phyloP scores from a whole-genome alignment of 345 rosid genomes.

The Eucalyptus sp. region DNA sequence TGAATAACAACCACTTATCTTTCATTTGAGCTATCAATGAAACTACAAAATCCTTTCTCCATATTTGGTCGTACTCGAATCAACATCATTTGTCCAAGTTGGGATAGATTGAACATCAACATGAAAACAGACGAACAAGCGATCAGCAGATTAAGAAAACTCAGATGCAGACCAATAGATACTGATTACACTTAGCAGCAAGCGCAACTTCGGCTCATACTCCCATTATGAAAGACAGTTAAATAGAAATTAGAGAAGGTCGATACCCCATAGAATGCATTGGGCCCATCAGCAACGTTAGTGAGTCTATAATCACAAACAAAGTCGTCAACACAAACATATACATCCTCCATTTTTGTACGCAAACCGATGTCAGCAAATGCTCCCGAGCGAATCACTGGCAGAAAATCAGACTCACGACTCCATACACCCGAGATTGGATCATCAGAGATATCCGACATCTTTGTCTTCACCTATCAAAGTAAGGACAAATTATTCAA shows the following conservation, averaged over 20 bases:
- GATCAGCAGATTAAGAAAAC: not conserved
- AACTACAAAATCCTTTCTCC: not conserved
- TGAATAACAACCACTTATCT: not conserved
- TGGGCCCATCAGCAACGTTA: conserved; percentile 31
- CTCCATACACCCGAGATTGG: conserved; percentile 20
- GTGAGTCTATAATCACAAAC: conserved; percentile 32
- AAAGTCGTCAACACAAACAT: conserved; percentile 52
- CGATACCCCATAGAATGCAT: conserved; percentile 80
- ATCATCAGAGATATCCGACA: conserved; percentile 27
- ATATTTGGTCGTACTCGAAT: not conserved
- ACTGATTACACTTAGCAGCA: not conserved
- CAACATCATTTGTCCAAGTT: not conserved
- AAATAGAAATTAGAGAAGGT: not conserved
- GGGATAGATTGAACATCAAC: not conserved
- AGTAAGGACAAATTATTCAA: not conserved
- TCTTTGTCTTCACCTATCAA: conserved; percentile 49
- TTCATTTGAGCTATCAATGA: not conserved
- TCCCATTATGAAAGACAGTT: not conserved
- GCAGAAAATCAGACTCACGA: conserved; percentile 30
- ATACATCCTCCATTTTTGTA: conserved; percentile 77
- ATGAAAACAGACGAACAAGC: not conserved
- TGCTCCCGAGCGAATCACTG: conserved; percentile 74
- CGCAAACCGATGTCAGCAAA: conserved; percentile 69
- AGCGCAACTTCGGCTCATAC: not conserved
- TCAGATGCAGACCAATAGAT: not conserved